phyloP scores from a whole-genome alignment of 2,329 filamentous ascomycete genomes.

The Pseudocercospora musae region DNA sequence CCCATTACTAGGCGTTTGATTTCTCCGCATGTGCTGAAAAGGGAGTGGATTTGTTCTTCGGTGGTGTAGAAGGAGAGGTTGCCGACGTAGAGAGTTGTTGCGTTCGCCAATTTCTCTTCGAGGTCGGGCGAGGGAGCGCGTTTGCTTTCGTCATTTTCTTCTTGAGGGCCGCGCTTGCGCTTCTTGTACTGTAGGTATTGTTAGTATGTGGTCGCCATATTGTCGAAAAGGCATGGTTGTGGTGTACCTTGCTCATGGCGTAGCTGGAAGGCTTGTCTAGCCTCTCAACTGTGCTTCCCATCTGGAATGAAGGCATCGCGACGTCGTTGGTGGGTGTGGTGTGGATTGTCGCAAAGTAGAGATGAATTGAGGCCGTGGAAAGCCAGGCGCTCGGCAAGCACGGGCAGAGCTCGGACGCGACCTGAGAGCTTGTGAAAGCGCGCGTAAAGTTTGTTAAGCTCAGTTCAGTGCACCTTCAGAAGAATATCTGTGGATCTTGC shows the following conservation, averaged over 20 bases:
- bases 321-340: slow-evolving; percentile 2
- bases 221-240: not conserved
- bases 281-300: slow-evolving; percentile 76
- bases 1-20: slow-evolving; percentile 99
- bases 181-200: slow-evolving; percentile 62
- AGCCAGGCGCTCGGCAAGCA: not conserved
- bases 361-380: not conserved
- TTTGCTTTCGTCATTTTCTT: slow-evolving; percentile 43
- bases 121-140: slow-evolving; percentile 53
- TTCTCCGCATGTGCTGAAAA: slow-evolving; percentile 68
- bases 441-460: slow-evolving; percentile 4
- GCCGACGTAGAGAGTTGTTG: slow-evolving; percentile 94
- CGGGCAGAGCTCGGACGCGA: not conserved
- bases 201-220: slow-evolving; percentile 2
- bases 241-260: slow-evolving; percentile 71
- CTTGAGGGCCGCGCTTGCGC: slow-evolving; percentile 60
- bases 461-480: slow-evolving; percentile 4
- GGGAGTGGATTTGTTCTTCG: slow-evolving; percentile 95
- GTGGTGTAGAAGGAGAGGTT: slow-evolving; percentile 83
- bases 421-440: not conserved
- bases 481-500: not conserved
- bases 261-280: slow-evolving; percentile 95
- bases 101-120: slow-evolving; percentile 77
- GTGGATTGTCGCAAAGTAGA: not conserved
- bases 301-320: slow-evolving; percentile 47